Evolutionary conservation across 805 yeast genomes (phyloP), one percentile per base, ranked within the genome.

Genomic region (Sugiyamaella smithiae): DNA sequence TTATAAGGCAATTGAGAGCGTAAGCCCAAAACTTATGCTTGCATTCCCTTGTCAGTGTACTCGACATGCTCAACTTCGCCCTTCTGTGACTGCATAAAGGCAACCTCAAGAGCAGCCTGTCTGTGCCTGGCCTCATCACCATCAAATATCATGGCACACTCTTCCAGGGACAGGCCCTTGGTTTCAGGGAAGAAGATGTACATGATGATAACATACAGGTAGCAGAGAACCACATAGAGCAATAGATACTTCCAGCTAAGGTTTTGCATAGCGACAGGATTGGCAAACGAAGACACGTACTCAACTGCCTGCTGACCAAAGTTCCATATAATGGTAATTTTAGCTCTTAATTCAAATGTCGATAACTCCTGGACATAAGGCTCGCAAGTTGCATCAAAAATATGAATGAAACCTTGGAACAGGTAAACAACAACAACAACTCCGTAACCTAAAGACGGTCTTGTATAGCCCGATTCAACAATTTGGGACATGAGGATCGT

Each of bases 241-340:
- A 73, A 67, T 52, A 72, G 72, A 64, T 73, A 73, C 55, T 68
- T 71, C 73, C 74, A 73, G 29, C 61, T 63, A 42, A 73, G 65
- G 25, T 67, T 66, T 26, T 61, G 71, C 66, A 72, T 62, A 37
- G 73, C 77, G 57, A 67, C 56, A 11, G 71, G 69, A 42, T 67
- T 68, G 17, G 65, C 69, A 43, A 57, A 68, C 43, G 62, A 60
- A 35, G 64, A 61, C 48, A 62, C 66, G 17, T 61, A 29, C 6
- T 29, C 33, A 9, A 41, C 36, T 17, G 35, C 29, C 22, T 14
- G 12, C 36, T 26, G 38, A 42, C 19, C 45, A 19, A 57, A 29
- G 40, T 51, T 53, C 44, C 46, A 59, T 33, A 70, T 43, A 42
- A 61, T 64, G 42, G 68, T 52, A 33, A 74, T 76, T 55, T 70